Base-by-base conservation (phyloP, 345 rosid genomes). In the Pelargonium nanum region DNA sequence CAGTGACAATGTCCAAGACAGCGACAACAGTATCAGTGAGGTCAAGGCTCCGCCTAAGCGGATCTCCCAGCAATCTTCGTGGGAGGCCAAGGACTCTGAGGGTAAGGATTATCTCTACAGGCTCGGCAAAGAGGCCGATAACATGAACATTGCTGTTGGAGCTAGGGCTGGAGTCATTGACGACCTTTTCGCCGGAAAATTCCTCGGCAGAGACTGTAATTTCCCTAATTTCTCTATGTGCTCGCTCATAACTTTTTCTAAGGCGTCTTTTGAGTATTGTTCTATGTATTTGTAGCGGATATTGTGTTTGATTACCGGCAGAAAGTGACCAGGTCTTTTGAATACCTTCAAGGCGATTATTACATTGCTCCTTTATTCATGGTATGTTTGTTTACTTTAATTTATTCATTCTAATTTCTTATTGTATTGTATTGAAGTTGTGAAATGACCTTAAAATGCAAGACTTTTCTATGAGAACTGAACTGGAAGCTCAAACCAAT, bases 281-380 rank as follows among this genome's bases (percentile, higher is more conserved):
- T 30, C 10, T 30, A 5, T 3, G 40, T 30, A 12, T 26, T 58
- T 72, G 70, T 74, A 83, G 91, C 95, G 75, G 98, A 92, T 75
- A 82, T 92, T 61, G 98, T 88, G 80, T 88, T 92, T 66, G 98
- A 92, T 81, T 88, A 88, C 66, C 82, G 96, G 52, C 96, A 86
- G 71, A 92, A 88, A 70, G 96, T 78, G 26, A 92, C 98, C 0
- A 83, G 89, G 79, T 88, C 96, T 9, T 92, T 92, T 68, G 96
- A 86, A 77, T 75, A 92, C 68, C 87, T 88, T 65, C 84, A 82
- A 66, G 98, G 95, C 62, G 96, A 92, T 75, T 92, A 89, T 69
- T 86, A 88, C 82, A 88, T 91, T 24, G 91, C 96, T 58, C 98
- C 98, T 19, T 15, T 70, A 10, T 88, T 88, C 83, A 56, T 91